Evolutionary conservation across 805 yeast genomes (phyloP).

Genomic region (Wickerhamomyces rabaulensis): DNA sequence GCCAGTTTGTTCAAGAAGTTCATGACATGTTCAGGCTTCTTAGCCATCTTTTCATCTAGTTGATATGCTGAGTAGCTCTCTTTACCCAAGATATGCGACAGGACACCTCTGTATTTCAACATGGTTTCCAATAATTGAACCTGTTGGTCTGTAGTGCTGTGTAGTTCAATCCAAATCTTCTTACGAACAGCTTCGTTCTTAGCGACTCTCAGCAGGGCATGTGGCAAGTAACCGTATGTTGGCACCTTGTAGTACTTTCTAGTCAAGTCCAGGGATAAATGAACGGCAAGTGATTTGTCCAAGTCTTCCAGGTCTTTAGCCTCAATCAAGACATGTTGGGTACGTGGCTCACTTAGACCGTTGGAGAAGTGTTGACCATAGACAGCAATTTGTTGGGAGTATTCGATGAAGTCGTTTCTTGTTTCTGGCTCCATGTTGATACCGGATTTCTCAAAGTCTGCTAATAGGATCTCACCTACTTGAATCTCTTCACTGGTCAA

Average conservation of each 20-base stretch:
- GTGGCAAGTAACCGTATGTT: slow-evolving; percentile 58
- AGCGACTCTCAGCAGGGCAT: slow-evolving; percentile 56
- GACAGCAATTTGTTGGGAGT: slow-evolving; percentile 76
- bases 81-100: slow-evolving; percentile 72
- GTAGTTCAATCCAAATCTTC: slow-evolving; percentile 69
- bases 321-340: slow-evolving; percentile 18
- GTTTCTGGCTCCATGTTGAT: slow-evolving; percentile 66
- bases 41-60: slow-evolving; percentile 86
- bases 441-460: slow-evolving; percentile 89
- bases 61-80: slow-evolving; percentile 73
- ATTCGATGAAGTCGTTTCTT: slow-evolving; percentile 63
- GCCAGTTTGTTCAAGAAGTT: slow-evolving; percentile 62
- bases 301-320: slow-evolving; percentile 16
- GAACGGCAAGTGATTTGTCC: slow-evolving; percentile 20
- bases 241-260: slow-evolving; percentile 47
- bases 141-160: slow-evolving; percentile 61
- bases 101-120: slow-evolving; percentile 56
- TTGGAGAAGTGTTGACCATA: slow-evolving; percentile 69
- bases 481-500: slow-evolving; percentile 71
- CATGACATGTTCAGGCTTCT: slow-evolving; percentile 67
- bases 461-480: slow-evolving; percentile 74
- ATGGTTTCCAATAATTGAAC: slow-evolving; percentile 52
- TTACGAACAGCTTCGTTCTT: slow-evolving; percentile 52
- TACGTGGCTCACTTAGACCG: slow-evolving; percentile 18
- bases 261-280: slow-evolving; percentile 29